A percentile compares a stretch with the other conserved stretches of the same genome.
Conservation (phyloP, 768 basidiomycete genomes). For the Pulveroboletus sp. region DNA sequence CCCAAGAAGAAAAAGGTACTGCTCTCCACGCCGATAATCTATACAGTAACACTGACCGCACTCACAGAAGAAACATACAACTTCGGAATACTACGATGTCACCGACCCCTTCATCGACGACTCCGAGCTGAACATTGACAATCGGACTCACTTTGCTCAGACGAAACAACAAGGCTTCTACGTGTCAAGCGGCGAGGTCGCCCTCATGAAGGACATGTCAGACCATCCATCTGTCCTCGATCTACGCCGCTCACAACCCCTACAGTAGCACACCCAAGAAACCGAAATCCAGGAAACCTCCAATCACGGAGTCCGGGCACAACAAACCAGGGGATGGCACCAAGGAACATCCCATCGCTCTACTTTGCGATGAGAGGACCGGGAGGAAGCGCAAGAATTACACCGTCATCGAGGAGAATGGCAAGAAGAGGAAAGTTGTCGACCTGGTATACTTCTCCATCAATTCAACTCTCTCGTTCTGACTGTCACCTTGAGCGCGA, state of each 20-base stretch:
- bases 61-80: constrained; percentile 44
- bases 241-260: constrained; percentile 18
- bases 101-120: constrained; percentile 97
- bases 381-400: constrained; percentile 55
- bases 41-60: constrained; percentile 3
- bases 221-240: constrained; percentile 2
- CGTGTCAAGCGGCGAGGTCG: constrained; percentile 84
- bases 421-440: constrained; percentile 68
- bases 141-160: constrained; percentile 85
- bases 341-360: constrained; percentile 47
- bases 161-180: constrained; percentile 94
- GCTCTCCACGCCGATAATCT: constrained; percentile 8
- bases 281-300: constrained; percentile 58
- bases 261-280: constrained; percentile 57
- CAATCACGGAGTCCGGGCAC: constrained; percentile 19
- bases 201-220: constrained; percentile 73
- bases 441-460: constrained; percentile 47
- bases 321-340: constrained; percentile 38
- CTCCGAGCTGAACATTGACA: constrained; percentile 85
- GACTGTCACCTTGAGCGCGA: constrained; percentile 38
- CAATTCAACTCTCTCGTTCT: neutral
- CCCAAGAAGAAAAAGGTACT: constrained; percentile 37
- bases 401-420: constrained; percentile 47
- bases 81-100: constrained; percentile 83
- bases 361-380: constrained; percentile 36